These are phyloP conservation scores for Cryptococcus deneoformans DNA, from an alignment of 1,284 basidiomycete genomes.

Conservation along the genomic window DNA sequence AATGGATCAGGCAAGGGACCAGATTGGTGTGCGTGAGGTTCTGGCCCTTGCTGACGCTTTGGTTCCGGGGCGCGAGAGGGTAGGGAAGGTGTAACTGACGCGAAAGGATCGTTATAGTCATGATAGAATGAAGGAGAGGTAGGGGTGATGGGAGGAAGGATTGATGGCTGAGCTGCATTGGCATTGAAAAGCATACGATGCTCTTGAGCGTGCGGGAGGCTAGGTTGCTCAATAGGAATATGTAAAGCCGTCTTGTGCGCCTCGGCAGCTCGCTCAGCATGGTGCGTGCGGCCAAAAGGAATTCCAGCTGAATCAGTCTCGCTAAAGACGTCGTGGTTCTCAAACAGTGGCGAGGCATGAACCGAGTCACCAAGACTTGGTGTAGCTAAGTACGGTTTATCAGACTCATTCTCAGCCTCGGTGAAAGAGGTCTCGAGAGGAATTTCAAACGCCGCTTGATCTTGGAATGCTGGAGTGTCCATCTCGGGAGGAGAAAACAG, in stretches of 20 bases:
- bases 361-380: constrained; percentile 34
- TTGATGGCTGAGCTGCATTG: constrained; percentile 36
- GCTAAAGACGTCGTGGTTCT: constrained; percentile 8
- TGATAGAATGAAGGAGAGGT: constrained; percentile 5
- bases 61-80: neutral
- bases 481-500: constrained; percentile 42
- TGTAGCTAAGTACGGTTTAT: constrained; percentile 29
- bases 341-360: constrained; percentile 26
- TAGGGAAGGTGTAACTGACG: constrained; percentile 1
- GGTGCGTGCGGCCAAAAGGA: constrained; percentile 67
- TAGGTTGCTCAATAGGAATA: constrained; percentile 24
- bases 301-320: constrained; percentile 57
- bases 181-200: constrained; percentile 42
- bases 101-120: constrained; percentile 18
- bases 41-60: constrained; percentile 1
- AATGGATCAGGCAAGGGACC: constrained; percentile 49
- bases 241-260: constrained; percentile 15
- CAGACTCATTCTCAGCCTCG: constrained; percentile 8
- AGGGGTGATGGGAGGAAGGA: constrained; percentile 9
- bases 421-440: constrained; percentile 15
- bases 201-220: constrained; percentile 29
- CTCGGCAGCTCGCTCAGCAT: constrained; percentile 44
- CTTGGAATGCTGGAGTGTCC: constrained; percentile 30
- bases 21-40: constrained; percentile 39
- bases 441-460: constrained; percentile 28